Evolutionary conservation across 345 rosid species (phyloP), one percentile per base, ranked within the genome.

Genomic region (Melaleuca quinquenervia): DNA sequence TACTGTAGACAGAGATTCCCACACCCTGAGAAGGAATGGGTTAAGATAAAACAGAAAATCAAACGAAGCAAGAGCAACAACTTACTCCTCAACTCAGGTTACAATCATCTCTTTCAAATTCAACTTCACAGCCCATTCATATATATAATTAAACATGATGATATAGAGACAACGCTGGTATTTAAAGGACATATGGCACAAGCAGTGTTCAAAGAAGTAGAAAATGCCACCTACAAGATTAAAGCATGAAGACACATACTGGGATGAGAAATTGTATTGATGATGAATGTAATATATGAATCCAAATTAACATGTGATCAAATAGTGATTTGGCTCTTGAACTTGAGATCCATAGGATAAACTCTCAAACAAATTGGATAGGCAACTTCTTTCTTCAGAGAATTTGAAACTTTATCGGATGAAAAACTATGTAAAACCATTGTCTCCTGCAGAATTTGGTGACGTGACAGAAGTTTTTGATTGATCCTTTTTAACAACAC

Each of bases 1-100:
- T 85, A 90, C 94, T 2, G 83, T 86, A 51, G 94, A 93, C 82
- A 97, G 83, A 88, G 98, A 93, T 82, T 97, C 98, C 98, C 98
- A 95, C 21, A 89, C 94, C 98, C 98, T 94, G 89, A 78, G 82
- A 88, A 87, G 56, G 54, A 82, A 49, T 45, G 32, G 56, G 27
- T 44, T 32, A 78, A 15, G 55, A 60, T 32, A 36, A 56, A 52
- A 55, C 52, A 32, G 60, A 82, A 82, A 50, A 15, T 32, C 21
- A 41, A 82, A 82, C 32, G 45, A 70, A 8, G 48, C 48, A 70
- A 70, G 78, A 70, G 48, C 45, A 18, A 70, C 24, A 70, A 70
- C 18, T 70, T 3, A 70, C 36, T 70, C 48, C 78, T 70, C 78
- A 32, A 70, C 48, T 32, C 24, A 16, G 76, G 76, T 64, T 11